phyloP scores from a whole-genome alignment of 306 rosid genomes.

The Chamaecrista fasciculata region DNA sequence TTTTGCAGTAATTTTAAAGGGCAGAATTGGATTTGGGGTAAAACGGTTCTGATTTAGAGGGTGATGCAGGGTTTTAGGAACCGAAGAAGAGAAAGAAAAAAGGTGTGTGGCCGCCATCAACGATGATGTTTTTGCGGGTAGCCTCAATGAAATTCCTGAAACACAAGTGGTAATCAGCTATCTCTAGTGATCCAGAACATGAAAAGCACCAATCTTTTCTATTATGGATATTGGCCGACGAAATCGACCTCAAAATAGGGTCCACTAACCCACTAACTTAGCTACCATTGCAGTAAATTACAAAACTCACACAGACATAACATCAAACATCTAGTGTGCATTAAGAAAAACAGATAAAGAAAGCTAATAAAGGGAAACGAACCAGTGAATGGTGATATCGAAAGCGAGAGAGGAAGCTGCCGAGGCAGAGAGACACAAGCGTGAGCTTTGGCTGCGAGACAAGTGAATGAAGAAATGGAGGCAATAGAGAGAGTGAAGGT shows the following conservation, averaged over 20 bases:
- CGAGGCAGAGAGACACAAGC: neutral
- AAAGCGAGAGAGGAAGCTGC: neutral
- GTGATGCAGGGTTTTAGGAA: slow-evolving; percentile 40
- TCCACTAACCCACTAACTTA: neutral
- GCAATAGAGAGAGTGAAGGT: too few species aligned
- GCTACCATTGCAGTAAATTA: neutral
- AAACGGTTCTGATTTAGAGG: slow-evolving; percentile 40
- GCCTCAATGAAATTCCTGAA: slow-evolving; percentile 3
- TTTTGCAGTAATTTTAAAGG: slow-evolving; percentile 32
- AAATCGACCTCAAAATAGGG: neutral
- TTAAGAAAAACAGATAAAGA: neutral
- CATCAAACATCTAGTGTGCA: neutral
- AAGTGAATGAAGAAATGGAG: neutral
- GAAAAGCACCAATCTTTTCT: neutral
- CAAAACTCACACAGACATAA: neutral
- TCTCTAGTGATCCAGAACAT: neutral
- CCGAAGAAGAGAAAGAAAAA: slow-evolving; percentile 39
- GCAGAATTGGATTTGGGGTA: slow-evolving; percentile 26
- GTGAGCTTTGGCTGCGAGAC: neutral
- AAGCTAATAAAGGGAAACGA: neutral
- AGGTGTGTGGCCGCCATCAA: slow-evolving; percentile 63
- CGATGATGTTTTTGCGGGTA: neutral
- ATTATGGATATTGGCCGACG: neutral
- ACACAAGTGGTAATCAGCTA: neutral
- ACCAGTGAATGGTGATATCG: neutral